Evolutionary conservation across 345 rosid genomes (phyloP), one percentile per base, ranked within the genome.

Genomic region (Ricinus communis): DNA sequence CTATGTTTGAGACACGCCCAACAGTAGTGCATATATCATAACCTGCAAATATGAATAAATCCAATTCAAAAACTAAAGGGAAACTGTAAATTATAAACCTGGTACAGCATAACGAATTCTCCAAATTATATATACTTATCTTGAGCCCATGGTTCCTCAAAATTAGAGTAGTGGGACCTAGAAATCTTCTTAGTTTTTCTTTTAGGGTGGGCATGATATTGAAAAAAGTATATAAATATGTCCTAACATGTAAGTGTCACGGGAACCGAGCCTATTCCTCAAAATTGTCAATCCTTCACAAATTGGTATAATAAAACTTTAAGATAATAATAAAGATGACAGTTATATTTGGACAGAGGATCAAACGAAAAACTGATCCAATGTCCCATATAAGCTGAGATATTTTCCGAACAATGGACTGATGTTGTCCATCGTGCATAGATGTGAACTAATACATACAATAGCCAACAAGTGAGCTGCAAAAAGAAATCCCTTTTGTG

Each of bases 1-100:
- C 53, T n/a, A 86, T 84, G 83, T 79, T 81, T 40, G 91, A 83
- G 66, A 76, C 77, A 69, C 66, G 79, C 74, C 99, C 99, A 75
- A 93, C 30, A 31, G 93, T 69, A 51, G 69, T 81, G 84, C 99
- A 96, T 19, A 96, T 91, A 74, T 85, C 94, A 66, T 93, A 96
- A 46, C 98, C 98, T 96, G 87, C 81, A 84, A 22, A 64, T 19
- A 58, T 65, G 49, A 80, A 69, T 36, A 49, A 58, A 69, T 59
- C 49, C 53, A 51, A 66, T 69, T 74, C 68, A 62, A 71, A 49
- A 41, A 30, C 36, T 16, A 52, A 28, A 49, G 22, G 8, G 68
- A 70, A 24, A 47, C 9, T 43, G 13, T 43, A 11, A 43, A 27
- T 40, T 38, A 43, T 51, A 54, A 33, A 25, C 45, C 70, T 28